Evolutionary conservation across 192 early-diverging fungal species (phyloP).

Genomic region (Dissophora globulifera): DNA sequence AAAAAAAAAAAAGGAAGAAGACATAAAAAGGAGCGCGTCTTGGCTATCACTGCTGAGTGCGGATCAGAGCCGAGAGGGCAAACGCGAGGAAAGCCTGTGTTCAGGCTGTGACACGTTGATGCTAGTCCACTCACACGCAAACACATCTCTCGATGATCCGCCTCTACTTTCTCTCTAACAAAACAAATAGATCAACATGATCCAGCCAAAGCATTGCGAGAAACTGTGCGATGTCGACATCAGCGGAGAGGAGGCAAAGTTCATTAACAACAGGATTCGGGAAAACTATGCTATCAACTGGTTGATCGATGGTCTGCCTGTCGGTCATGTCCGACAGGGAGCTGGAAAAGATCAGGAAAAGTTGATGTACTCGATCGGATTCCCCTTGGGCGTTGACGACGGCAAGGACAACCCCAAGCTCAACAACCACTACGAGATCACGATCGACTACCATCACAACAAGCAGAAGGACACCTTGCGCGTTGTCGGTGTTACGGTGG

Average conservation of each 20-base stretch:
- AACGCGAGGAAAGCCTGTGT: too few relatives aligned
- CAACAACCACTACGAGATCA: conserved; percentile 91
- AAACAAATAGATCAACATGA: conserved; percentile 70
- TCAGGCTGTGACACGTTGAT: too few relatives aligned
- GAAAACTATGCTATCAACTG: conserved; percentile 85
- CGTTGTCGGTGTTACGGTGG: conserved; percentile 89
- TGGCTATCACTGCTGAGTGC: too few relatives aligned
- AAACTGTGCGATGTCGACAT: conserved; percentile 72
- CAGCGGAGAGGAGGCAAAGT: conserved; percentile 77
- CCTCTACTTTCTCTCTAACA: not conserved
- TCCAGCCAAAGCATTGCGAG: conserved; percentile 67
- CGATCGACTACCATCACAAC: conserved; percentile 83
- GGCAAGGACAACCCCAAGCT: conserved; percentile 54
- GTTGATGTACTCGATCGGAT: conserved; percentile 80
- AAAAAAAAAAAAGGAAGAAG: too few relatives aligned
- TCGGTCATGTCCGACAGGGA: conserved; percentile 58
- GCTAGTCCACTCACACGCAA: not conserved
- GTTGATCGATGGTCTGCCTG: conserved; percentile 94
- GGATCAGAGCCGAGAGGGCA: too few relatives aligned
- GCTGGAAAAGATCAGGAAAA: conserved; percentile 62
- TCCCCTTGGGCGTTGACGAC: conserved; percentile 73
- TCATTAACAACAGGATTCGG: conserved; percentile 86
- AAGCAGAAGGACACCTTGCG: conserved; percentile 69
- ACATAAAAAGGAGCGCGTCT: too few relatives aligned
- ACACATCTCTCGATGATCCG: too few relatives aligned